A percentile compares a stretch with the other conserved stretches of the same genome.
Evolutionary conservation across 2,329 filamentous ascomycete species (phyloP).

Genomic region (Fusarium xylarioides): DNA sequence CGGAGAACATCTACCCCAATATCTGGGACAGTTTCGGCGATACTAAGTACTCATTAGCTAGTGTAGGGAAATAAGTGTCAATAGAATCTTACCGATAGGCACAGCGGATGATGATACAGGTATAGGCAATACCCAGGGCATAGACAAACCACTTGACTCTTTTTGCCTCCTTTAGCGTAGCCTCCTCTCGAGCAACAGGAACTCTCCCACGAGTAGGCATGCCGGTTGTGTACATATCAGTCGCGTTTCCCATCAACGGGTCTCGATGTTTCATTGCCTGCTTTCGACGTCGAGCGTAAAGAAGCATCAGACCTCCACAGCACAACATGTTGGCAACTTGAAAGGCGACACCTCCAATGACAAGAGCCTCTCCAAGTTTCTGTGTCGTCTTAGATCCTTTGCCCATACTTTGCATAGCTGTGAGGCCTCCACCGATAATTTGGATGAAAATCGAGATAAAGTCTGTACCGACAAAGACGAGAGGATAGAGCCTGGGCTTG

Average conservation of each 20-base stretch:
- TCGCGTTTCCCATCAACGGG: not conserved
- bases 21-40: slow-evolving; percentile 23
- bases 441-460: slow-evolving; percentile 50
- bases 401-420: slow-evolving; percentile 9
- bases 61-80: not conserved
- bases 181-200: slow-evolving; percentile 19
- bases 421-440: slow-evolving; percentile 28
- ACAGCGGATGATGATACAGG: slow-evolving; percentile 29
- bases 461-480: slow-evolving; percentile 61
- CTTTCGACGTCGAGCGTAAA: slow-evolving; percentile 19
- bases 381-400: slow-evolving; percentile 12
- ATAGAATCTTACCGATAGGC: slow-evolving; percentile 17
- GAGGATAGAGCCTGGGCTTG: slow-evolving; percentile 55
- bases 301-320: slow-evolving; percentile 30
- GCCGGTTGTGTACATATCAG: not conserved
- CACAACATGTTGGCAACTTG: slow-evolving; percentile 42
- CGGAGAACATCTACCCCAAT: slow-evolving; percentile 13
- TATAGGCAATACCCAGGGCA: slow-evolving; percentile 20
- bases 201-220: not conserved
- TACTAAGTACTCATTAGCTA: not conserved
- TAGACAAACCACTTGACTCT: slow-evolving; percentile 19
- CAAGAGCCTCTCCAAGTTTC: slow-evolving; percentile 25
- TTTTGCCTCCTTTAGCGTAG: slow-evolving; percentile 15
- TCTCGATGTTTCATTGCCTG: slow-evolving; percentile 1
- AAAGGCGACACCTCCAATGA: slow-evolving; percentile 40